These are phyloP conservation scores for Silene uniflora DNA, from an alignment of 148 eudicot genomes.

Conservation along the genomic window DNA sequence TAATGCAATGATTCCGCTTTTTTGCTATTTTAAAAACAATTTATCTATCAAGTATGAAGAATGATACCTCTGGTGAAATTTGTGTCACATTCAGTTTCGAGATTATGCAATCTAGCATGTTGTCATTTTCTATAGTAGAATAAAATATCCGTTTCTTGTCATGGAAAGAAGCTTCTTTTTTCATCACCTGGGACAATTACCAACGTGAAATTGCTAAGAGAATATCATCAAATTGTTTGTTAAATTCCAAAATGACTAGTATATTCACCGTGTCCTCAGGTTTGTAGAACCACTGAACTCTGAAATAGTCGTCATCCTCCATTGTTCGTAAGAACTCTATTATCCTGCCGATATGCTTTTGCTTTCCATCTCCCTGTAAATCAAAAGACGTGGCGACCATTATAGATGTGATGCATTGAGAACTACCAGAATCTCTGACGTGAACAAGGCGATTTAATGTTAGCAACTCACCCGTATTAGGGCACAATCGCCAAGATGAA, in stretches of 20 bases:
- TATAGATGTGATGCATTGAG: not conserved
- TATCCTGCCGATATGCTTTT: conserved; percentile 69
- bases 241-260: not conserved
- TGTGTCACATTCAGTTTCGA: conserved; percentile 66
- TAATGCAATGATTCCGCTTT: not conserved
- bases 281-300: conserved; percentile 95
- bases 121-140: conserved; percentile 77
- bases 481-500: conserved; percentile 76
- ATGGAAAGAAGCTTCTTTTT: conserved; percentile 58
- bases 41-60: conserved; percentile 9
- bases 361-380: conserved; percentile 67
- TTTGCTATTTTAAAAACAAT: not conserved
- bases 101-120: conserved; percentile 67
- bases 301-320: conserved; percentile 67
- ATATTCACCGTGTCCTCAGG: conserved; percentile 81
- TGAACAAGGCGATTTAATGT: not conserved
- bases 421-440: not conserved
- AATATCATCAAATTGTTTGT: conserved; percentile 12
- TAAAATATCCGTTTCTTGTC: conserved; percentile 77
- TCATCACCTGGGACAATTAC: conserved; percentile 54
- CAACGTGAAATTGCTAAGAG: not conserved
- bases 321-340: conserved; percentile 74
- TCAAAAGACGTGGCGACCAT: not conserved
- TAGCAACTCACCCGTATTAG: conserved; percentile 56
- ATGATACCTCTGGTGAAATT: conserved; percentile 51